Conservation (phyloP, 495 filamentous ascomycete species). For the Penicillium robsamsonii region DNA sequence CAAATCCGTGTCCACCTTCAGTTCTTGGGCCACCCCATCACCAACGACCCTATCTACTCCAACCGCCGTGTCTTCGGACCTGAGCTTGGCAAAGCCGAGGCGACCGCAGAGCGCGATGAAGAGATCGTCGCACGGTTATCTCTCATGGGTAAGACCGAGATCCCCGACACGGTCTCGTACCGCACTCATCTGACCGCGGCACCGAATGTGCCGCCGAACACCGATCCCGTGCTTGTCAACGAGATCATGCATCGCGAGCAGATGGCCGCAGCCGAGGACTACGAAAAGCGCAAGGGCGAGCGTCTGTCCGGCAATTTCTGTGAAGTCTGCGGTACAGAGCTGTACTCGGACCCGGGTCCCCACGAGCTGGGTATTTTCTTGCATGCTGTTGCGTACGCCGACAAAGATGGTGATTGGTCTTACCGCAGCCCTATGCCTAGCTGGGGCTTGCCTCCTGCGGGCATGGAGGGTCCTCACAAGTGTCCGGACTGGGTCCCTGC, state of each 20-base stretch:
- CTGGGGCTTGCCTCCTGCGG: conserved; percentile 79
- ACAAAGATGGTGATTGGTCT: conserved; percentile 74
- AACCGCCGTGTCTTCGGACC: conserved; percentile 89
- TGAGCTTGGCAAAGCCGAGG: conserved; percentile 69
- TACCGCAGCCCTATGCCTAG: conserved; percentile 80
- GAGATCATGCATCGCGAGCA: conserved; percentile 54
- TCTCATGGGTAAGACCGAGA: conserved; percentile 91
- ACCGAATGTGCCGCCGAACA: conserved; percentile 41
- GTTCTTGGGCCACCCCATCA: conserved; percentile 89
- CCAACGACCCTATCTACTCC: conserved; percentile 96
- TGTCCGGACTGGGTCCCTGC: conserved; percentile 46
- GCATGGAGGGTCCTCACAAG: conserved; percentile 56
- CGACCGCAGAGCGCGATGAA: conserved; percentile 68
- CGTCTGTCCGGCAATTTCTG: conserved; percentile 85
- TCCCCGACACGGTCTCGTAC: conserved; percentile 87
- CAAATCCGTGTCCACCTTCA: conserved; percentile 95
- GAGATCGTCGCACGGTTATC: conserved; percentile 82
- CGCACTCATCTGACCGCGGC: conserved; percentile 45
- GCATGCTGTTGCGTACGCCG: conserved; percentile 86
- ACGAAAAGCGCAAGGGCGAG: conserved; percentile 77
- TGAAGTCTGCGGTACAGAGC: conserved; percentile 74
- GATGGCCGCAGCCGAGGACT: conserved; percentile 83
- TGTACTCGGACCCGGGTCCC: conserved; percentile 86
- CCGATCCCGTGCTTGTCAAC: conserved; percentile 38
- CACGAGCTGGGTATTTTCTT: conserved; percentile 93